These are phyloP conservation scores for Penicillium salamii DNA, from an alignment of 495 filamentous ascomycete species.

Conservation along the genomic window DNA sequence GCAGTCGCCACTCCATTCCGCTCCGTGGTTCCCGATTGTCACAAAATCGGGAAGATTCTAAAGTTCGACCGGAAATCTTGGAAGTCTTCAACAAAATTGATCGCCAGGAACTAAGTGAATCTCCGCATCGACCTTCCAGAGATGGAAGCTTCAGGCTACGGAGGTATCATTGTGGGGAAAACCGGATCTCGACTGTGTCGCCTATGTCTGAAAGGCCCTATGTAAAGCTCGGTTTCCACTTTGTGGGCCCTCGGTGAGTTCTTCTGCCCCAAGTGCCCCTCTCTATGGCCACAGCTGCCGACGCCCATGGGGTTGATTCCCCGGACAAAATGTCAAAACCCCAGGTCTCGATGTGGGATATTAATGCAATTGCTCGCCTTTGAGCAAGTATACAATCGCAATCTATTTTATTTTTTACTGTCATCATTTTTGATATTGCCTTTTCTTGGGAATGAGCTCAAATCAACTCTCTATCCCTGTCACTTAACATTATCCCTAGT, in stretches of 20 bases:
- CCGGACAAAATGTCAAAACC: constrained; percentile 15
- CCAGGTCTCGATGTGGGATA: constrained; percentile 12
- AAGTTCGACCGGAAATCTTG: too few species aligned
- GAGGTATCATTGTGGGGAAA: constrained; percentile 7
- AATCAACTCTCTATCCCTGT: neutral
- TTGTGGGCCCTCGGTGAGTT: constrained; percentile 17
- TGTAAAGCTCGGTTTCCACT: neutral
- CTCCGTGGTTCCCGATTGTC: neutral
- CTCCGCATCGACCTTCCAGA: constrained; percentile 23
- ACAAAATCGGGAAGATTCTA: neutral
- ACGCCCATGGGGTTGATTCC: constrained; percentile 15
- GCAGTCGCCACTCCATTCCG: neutral
- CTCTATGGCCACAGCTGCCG: constrained; percentile 16
- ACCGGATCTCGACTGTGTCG: constrained; percentile 3
- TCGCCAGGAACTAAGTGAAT: neutral
- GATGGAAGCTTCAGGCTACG: constrained; percentile 14
- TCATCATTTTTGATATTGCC: neutral
- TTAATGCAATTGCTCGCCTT: neutral
- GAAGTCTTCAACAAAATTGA: constrained; percentile 2
- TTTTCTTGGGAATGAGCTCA: constrained; percentile 16
- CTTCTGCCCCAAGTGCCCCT: neutral
- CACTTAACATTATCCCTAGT: neutral
- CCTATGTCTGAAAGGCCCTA: constrained; percentile 1
- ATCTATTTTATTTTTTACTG: too few species aligned
- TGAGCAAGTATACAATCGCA: too few species aligned